A percentile compares a stretch with the other conserved stretches of the same genome.
Conservation (phyloP, 306 rosid genomes). For the Prosopis cineraria region DNA sequence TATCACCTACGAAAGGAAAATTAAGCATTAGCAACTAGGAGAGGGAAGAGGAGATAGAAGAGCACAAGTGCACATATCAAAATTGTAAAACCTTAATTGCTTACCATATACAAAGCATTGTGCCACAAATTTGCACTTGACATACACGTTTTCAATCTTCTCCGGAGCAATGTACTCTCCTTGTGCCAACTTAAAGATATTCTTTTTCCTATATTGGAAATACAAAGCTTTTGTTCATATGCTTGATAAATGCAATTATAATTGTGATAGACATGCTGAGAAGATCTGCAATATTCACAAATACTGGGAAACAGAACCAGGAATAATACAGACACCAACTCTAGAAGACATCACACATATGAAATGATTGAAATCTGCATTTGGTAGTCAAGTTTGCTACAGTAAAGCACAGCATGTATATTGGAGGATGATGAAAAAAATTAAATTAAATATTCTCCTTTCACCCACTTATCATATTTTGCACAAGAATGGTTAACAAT, state of each 20-base stretch:
- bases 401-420: neutral
- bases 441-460: neutral
- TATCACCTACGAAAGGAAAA: slow-evolving; percentile 67
- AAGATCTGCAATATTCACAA: slow-evolving; percentile 4
- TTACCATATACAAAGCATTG: slow-evolving; percentile 93
- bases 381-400: neutral
- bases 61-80: neutral
- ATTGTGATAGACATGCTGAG: neutral
- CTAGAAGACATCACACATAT: neutral
- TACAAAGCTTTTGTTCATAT: slow-evolving; percentile 25
- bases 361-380: neutral
- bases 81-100: slow-evolving; percentile 38
- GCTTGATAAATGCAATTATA: slow-evolving; percentile 13
- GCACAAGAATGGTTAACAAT: neutral
- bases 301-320: neutral
- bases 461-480: neutral
- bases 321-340: neutral
- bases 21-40: slow-evolving; percentile 39
- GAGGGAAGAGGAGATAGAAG: neutral
- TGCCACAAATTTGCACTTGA: slow-evolving; percentile 81
- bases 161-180: slow-evolving; percentile 99
- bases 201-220: slow-evolving; percentile 77
- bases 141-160: slow-evolving; percentile 93
- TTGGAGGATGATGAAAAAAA: neutral
- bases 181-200: slow-evolving; percentile 99